Evolutionary conservation across 2,329 filamentous ascomycete genomes (phyloP).

Genomic region (Dactylellina haptotyla): DNA sequence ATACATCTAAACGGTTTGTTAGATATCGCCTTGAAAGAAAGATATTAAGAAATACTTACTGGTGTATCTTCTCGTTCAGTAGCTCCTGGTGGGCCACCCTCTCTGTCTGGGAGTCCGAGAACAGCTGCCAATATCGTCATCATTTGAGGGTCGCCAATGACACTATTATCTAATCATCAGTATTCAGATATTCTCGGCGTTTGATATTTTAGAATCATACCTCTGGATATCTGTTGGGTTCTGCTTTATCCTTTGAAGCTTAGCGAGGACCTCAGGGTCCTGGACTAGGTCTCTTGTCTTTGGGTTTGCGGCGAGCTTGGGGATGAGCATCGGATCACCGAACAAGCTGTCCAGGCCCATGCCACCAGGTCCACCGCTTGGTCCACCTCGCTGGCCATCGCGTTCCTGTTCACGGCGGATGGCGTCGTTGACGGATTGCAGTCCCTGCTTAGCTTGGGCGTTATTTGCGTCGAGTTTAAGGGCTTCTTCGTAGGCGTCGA

Average conservation of each 20-base stretch:
- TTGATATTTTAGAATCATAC: constrained; percentile 1
- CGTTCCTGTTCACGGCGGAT: constrained; percentile 79
- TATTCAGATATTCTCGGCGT: not conserved
- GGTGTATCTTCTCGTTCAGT: constrained; percentile 36
- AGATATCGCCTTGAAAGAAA: constrained; percentile 59
- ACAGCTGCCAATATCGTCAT: constrained; percentile 92
- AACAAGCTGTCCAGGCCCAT: constrained; percentile 91
- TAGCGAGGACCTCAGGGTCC: constrained; percentile 88
- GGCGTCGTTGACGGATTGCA: constrained; percentile 84
- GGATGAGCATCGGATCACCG: constrained; percentile 86
- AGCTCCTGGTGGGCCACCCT: constrained; percentile 61
- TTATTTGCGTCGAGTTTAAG: constrained; percentile 91
- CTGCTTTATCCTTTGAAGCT: constrained; percentile 80
- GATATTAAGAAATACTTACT: constrained; percentile 60
- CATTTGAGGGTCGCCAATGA: constrained; percentile 90
- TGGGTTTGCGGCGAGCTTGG: constrained; percentile 92
- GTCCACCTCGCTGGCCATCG: constrained; percentile 66
- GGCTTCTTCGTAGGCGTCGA: constrained; percentile 93
- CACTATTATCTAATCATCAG: constrained; percentile 61
- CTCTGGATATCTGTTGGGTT: constrained; percentile 79
- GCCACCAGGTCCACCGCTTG: constrained; percentile 71
- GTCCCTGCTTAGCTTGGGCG: constrained; percentile 87
- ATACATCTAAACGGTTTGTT: constrained; percentile 58
- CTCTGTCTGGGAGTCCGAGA: constrained; percentile 91
- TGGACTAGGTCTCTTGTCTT: constrained; percentile 86